Evolutionary conservation across 1,284 basidiomycete species (phyloP).

Genomic region (Trametes versicolor): DNA sequence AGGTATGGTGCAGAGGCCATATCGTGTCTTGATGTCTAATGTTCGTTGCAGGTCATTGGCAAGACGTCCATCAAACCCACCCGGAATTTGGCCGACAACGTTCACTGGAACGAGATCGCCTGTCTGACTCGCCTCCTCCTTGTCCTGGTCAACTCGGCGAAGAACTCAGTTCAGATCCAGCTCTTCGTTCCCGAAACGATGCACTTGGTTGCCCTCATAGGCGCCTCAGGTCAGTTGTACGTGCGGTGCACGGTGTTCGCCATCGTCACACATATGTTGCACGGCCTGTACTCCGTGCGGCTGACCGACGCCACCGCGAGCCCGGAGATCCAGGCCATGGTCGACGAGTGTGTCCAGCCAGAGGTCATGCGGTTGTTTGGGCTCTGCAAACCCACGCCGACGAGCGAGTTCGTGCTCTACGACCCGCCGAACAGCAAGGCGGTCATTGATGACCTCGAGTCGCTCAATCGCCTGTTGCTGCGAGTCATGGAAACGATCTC

Average conservation of each 20-base stretch:
- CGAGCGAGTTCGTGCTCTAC: slow-evolving; percentile 69
- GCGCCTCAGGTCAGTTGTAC: slow-evolving; percentile 76
- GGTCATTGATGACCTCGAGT: slow-evolving; percentile 73
- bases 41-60: slow-evolving; percentile 64
- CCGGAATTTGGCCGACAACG: slow-evolving; percentile 71
- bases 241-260: slow-evolving; percentile 87
- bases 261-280: slow-evolving; percentile 82
- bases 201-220: slow-evolving; percentile 80
- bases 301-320: slow-evolving; percentile 63
- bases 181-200: slow-evolving; percentile 86
- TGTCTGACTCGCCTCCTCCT: slow-evolving; percentile 80
- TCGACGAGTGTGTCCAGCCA: slow-evolving; percentile 67
- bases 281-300: slow-evolving; percentile 72
- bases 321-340: slow-evolving; percentile 66
- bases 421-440: slow-evolving; percentile 69
- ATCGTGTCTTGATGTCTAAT: background rate
- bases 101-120: slow-evolving; percentile 87
- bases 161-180: slow-evolving; percentile 71
- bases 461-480: slow-evolving; percentile 71
- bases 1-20: slow-evolving; percentile 53
- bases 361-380: slow-evolving; percentile 81
- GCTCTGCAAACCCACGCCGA: slow-evolving; percentile 64
- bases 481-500: slow-evolving; percentile 74
- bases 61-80: slow-evolving; percentile 75
- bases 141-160: slow-evolving; percentile 75